Base-by-base conservation (phyloP, 2,329 filamentous ascomycete species). In the Fusarium sp. region DNA sequence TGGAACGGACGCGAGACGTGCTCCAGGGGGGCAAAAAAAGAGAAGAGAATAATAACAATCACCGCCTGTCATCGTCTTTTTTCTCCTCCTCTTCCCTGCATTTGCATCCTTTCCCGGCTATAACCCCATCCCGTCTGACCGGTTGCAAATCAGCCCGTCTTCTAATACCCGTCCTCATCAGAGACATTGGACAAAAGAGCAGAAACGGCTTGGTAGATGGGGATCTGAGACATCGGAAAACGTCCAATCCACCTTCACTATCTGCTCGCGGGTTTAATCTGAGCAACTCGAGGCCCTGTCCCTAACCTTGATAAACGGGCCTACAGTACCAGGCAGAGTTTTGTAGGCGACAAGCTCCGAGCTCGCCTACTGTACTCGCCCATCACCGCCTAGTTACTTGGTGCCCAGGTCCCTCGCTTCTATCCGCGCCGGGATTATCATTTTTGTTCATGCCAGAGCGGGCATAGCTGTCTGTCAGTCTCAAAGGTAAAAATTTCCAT, bases 261-360 rank as follows among this genome's bases (percentile, higher is more conserved):
- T 61, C 58, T 38, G 31, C 53, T 36, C 46, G 8, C 56, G 36
- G 49, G 34, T 53, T 65, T 46, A 53, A 68, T 57, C 56, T 58
- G 29, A 36, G 20, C 34, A 50, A 27, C 23, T 40, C 33, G 11
- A 23, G 23, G 33, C 27, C 34, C 54, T 55, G 51, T 58, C 57
- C 56, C 44, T 20, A 25, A 29, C 56, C 23, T 23, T 58, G 65
- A 59, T 62, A 69, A 58, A 61, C 64, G 57, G 53, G 42, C 33
- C 29, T 54, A 33, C 50, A 34, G 46, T 38, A 61, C 42, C 49
- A 18, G 68, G 65, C 67, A 70, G 46, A 61, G 20, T 25, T 58
- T 61, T 61, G 51, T 29, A 64, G 56, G 56, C 56, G 56, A 59
- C 62, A 38, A 42, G 54, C 62, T 50, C 46, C 36, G 46, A 14